Conservation (phyloP, 2,329 filamentous ascomycete species). For the Fusarium torreyae region DNA sequence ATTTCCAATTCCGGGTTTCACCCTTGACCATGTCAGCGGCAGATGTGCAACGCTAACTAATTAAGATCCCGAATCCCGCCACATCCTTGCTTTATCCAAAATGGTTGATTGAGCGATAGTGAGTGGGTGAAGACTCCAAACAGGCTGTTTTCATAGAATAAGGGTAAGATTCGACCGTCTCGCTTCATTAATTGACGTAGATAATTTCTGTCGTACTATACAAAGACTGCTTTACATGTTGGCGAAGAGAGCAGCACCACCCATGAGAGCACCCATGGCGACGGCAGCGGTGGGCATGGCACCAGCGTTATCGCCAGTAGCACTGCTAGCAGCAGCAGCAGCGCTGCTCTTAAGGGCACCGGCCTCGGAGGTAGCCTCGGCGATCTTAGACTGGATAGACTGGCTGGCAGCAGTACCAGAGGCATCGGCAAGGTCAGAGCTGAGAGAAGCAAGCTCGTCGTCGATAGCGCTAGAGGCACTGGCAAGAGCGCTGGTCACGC, state of each 20-base stretch:
- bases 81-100: constrained; percentile 1
- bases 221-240: constrained; percentile 58
- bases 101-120: not conserved
- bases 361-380: constrained; percentile 37
- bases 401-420: constrained; percentile 35
- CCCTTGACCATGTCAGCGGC: constrained; percentile 6
- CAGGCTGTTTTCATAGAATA: not conserved
- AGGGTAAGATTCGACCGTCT: constrained; percentile 10
- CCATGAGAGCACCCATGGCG: constrained; percentile 63
- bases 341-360: constrained; percentile 23
- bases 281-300: constrained; percentile 60
- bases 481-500: constrained; percentile 38
- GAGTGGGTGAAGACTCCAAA: not conserved
- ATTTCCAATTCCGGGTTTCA: not conserved
- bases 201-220: not conserved
- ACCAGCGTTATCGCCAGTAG: constrained; percentile 49
- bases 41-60: constrained; percentile 22
- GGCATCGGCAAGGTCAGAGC: constrained; percentile 48
- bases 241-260: constrained; percentile 62
- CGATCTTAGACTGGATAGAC: constrained; percentile 36
- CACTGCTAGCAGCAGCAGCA: constrained; percentile 28
- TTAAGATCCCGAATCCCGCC: constrained; percentile 20
- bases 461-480: constrained; percentile 28
- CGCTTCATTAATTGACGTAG: constrained; percentile 30
- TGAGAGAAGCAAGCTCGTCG: constrained; percentile 43